Conservation (phyloP, 768 basidiomycete species). For the Hypholoma sublateritium region DNA sequence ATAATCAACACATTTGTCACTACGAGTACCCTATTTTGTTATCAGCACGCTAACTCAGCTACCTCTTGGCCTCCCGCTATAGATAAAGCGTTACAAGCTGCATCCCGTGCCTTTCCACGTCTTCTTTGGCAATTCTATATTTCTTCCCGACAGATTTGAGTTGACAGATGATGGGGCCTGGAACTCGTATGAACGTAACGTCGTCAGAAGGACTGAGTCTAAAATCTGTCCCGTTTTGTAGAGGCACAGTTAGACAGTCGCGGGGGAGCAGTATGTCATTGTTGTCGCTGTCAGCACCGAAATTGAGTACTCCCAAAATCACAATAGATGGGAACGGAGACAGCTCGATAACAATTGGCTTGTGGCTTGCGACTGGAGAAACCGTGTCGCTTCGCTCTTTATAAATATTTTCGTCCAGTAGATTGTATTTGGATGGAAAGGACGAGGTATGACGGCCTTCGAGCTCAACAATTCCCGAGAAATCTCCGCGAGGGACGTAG, state of each 20-base stretch:
- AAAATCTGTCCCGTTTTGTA: not conserved
- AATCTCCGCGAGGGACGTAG: not conserved
- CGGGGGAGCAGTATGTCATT: not conserved
- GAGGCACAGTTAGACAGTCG: not conserved
- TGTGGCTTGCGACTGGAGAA: not conserved
- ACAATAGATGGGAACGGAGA: no score
- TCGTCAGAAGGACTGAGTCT: not conserved
- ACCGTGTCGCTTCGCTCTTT: not conserved
- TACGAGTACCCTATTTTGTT: no score
- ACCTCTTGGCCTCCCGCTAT: no score
- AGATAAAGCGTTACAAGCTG: slow-evolving; percentile 1
- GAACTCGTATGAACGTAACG: not conserved
- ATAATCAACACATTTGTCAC: no score
- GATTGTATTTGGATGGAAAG: not conserved
- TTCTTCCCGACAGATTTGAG: not conserved
- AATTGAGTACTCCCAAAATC: not conserved
- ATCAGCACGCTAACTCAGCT: no score
- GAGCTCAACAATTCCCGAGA: not conserved
- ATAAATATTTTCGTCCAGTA: not conserved
- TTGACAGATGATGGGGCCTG: not conserved
- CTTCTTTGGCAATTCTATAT: not conserved
- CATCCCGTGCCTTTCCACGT: slow-evolving; percentile 2
- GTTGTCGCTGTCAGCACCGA: not conserved
- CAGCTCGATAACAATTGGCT: not conserved
- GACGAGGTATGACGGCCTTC: not conserved